Conservation (phyloP, 2,329 filamentous ascomycete genomes). For the Penicillium sp. region DNA sequence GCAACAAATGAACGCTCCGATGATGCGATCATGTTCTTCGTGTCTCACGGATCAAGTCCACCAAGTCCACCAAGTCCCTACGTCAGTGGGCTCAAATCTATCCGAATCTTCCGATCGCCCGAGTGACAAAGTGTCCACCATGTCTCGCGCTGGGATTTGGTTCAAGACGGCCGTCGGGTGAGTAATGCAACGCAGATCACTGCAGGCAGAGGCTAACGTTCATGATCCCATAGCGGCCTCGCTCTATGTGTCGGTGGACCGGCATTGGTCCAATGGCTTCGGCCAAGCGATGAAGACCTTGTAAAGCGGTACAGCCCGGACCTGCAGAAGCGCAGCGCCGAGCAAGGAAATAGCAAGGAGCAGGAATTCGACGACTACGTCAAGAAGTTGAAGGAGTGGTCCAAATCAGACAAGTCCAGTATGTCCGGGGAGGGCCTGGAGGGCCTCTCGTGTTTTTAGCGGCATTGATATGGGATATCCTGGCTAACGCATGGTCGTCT, state of each 20-base stretch:
- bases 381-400: constrained; percentile 76
- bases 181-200: constrained; percentile 32
- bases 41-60: background rate
- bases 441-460: background rate
- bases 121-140: constrained; percentile 26
- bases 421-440: constrained; percentile 30
- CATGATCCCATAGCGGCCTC: constrained; percentile 58
- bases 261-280: constrained; percentile 69
- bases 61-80: background rate
- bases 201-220: constrained; percentile 5
- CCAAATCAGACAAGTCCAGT: constrained; percentile 91
- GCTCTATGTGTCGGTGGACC: constrained; percentile 79
- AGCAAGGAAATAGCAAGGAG: constrained; percentile 70
- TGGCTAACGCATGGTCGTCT: constrained; percentile 5
- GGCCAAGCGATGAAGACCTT: constrained; percentile 85
- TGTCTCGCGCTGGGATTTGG: constrained; percentile 49
- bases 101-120: background rate
- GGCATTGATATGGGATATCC: no score
- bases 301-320: constrained; percentile 91
- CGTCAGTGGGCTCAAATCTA: background rate
- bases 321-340: constrained; percentile 82
- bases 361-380: constrained; percentile 91
- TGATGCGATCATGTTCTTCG: constrained; percentile 19
- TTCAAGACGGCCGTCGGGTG: constrained; percentile 71
- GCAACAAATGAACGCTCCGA: constrained; percentile 17